Conservation (phyloP, 345 rosid species). For the Camelina laxa region DNA sequence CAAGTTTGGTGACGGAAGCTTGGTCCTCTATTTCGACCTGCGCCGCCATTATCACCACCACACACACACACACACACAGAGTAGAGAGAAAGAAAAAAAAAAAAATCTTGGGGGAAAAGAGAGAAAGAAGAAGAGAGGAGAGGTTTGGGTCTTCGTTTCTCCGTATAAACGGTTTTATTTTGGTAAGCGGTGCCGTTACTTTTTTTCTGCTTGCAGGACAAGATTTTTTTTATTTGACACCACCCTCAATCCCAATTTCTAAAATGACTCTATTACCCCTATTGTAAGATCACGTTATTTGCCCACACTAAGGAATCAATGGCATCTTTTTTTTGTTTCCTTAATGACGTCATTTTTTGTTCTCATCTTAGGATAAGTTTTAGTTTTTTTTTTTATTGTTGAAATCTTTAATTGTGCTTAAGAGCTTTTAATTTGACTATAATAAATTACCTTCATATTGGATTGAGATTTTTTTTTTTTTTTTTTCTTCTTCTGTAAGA, state of each 20-base stretch:
- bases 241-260: not conserved
- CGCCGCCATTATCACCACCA: constrained; percentile 35
- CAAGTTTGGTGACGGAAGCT: constrained; percentile 35
- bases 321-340: not conserved
- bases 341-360: not conserved
- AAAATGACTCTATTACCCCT: constrained; percentile 25
- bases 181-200: constrained; percentile 41
- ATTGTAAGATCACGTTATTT: not conserved
- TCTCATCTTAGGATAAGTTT: not conserved
- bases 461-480: too few species aligned
- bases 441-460: too few species aligned
- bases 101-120: not conserved
- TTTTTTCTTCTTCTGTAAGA: too few species aligned
- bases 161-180: constrained; percentile 27
- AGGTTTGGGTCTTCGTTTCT: not conserved
- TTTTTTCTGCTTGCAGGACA: constrained; percentile 28
- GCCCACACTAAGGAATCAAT: not conserved
- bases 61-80: not conserved
- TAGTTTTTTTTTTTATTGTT: not conserved
- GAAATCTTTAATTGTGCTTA: not conserved
- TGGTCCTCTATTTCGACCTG: constrained; percentile 42
- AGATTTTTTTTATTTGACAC: too few species aligned
- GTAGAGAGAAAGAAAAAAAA: not conserved
- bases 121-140: not conserved
- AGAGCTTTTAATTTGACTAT: too few species aligned